Evolutionary conservation across 768 basidiomycete genomes (phyloP).

Genomic region (Rubroboletus satanas): DNA sequence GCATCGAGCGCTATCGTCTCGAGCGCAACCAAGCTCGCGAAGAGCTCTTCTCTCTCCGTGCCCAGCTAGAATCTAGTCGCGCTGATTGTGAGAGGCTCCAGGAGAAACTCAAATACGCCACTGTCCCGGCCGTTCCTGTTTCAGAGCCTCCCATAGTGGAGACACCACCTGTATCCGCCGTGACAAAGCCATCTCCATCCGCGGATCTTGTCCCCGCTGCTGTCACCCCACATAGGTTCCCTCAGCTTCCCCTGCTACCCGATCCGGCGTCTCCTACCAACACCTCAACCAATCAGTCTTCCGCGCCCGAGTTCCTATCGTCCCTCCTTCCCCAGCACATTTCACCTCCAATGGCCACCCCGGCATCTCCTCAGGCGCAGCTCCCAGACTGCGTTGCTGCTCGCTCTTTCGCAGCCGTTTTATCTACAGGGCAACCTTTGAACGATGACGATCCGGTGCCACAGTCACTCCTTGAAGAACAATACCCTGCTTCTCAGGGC

Average conservation of each 20-base stretch:
- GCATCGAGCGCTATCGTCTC: constrained; percentile 31
- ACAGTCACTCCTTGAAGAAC: constrained; percentile 25
- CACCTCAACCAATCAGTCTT: constrained; percentile 12
- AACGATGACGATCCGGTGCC: constrained; percentile 24
- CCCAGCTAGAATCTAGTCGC: constrained; percentile 32
- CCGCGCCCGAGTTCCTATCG: constrained; percentile 14
- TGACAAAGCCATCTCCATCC: constrained; percentile 5
- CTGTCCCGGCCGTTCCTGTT: neutral
- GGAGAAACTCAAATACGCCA: constrained; percentile 19
- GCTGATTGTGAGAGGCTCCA: constrained; percentile 32
- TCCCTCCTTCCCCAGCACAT: constrained; percentile 23
- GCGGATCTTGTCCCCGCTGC: neutral
- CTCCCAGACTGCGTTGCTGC: constrained; percentile 34
- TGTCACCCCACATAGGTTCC: constrained; percentile 3
- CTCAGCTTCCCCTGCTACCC: neutral
- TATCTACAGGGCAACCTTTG: constrained; percentile 27
- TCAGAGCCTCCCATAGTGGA: constrained; percentile 3
- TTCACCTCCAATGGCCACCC: constrained; percentile 27
- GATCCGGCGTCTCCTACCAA: neutral
- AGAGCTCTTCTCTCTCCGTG: constrained; percentile 30
- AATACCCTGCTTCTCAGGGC: constrained; percentile 8
- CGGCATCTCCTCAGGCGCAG: constrained; percentile 33
- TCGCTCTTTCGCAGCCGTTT: constrained; percentile 32
- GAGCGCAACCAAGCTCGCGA: constrained; percentile 38
- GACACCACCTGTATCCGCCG: neutral